Base-by-base conservation (phyloP, 495 filamentous ascomycete species). In the Tetracladium marchalianum region DNA sequence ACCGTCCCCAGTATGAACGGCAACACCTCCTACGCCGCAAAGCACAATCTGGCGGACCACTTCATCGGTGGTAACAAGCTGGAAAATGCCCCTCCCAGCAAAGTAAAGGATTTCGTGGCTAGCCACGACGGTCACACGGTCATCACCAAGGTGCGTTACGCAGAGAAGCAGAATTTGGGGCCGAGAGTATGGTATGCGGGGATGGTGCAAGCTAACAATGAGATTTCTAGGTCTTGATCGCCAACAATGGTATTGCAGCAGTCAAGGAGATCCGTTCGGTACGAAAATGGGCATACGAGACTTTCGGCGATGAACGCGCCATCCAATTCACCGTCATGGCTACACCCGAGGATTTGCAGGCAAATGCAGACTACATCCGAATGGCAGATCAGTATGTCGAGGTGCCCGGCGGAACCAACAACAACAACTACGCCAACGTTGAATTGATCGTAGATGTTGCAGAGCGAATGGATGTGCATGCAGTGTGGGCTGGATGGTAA, bases 401-500 rank as follows among this genome's bases (percentile, higher is more conserved):
- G 71, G 88, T 93, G 40, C 92, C 92, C n/a, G 92, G 92, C 56
- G 92, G 92, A 58, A 99, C 93, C 38, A 99, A 99, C 70, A 99
- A 99, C 75, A 96, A 99, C 80, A 99, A 99, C 69, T 99, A 99
- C 64, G 92, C 92, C 62, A 99, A 99, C 68, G 92, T 99, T 39
- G 92, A 99, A 71, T 73, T 99, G 56, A 97, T 99, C 64, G 92
- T 99, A 47, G 92, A 99, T 72, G 78, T 99, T 62, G 92, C 92
- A n/a, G 92, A 99, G 72, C 86, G 92, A 31, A 96, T 95, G 87
- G 78, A 85, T 50, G 92, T 97, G 37, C 92, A 99, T 56, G 92
- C 92, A 47, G 92, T 99, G 12, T 99, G 92, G 92, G 92, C 92
- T 54, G 92, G 92, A 77, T 99, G 92, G 87, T 93, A 62, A 69